A percentile compares a stretch with the other conserved stretches of the same genome.
Evolutionary conservation across 805 yeast genomes (phyloP).

Genomic region (Starmerella vaccinii): DNA sequence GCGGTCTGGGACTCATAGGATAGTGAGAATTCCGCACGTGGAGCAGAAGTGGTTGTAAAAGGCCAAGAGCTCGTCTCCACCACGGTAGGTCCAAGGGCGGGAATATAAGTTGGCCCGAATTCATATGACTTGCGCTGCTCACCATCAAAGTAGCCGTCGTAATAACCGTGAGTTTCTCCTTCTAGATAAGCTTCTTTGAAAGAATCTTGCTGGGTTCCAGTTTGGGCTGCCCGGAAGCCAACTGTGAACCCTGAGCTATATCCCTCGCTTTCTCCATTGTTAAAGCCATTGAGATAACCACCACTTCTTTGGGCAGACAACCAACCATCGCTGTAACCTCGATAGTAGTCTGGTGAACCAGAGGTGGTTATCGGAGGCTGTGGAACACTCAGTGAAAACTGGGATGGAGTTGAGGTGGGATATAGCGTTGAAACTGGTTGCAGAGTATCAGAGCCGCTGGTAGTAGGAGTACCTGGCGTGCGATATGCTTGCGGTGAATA

Average conservation of each 20-base stretch:
- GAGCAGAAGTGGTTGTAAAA: neutral
- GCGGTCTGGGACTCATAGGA: neutral
- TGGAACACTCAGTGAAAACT: neutral
- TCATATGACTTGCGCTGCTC: constrained; percentile 4
- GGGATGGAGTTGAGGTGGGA: neutral
- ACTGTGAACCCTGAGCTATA: constrained; percentile 17
- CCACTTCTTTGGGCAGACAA: neutral
- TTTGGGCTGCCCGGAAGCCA: constrained; percentile 17
- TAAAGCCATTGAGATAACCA: constrained; percentile 9
- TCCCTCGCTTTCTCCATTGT: constrained; percentile 11
- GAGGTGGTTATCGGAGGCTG: neutral
- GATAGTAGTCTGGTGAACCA: neutral
- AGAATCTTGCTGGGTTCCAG: neutral
- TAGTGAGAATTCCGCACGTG: constrained; percentile 5
- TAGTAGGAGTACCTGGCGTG: neutral
- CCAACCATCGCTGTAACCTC: constrained; percentile 7
- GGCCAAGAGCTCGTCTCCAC: neutral
- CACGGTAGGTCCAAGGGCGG: neutral
- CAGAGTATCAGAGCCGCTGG: neutral
- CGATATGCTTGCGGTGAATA: neutral
- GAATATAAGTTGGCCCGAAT: constrained; percentile 11
- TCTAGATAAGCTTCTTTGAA: constrained; percentile 11
- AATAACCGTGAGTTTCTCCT: constrained; percentile 14
- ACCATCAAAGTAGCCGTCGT: constrained; percentile 21
- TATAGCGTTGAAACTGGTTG: neutral